phyloP scores from a whole-genome alignment of 495 filamentous ascomycete species.

The Sordaria brevicollis region DNA sequence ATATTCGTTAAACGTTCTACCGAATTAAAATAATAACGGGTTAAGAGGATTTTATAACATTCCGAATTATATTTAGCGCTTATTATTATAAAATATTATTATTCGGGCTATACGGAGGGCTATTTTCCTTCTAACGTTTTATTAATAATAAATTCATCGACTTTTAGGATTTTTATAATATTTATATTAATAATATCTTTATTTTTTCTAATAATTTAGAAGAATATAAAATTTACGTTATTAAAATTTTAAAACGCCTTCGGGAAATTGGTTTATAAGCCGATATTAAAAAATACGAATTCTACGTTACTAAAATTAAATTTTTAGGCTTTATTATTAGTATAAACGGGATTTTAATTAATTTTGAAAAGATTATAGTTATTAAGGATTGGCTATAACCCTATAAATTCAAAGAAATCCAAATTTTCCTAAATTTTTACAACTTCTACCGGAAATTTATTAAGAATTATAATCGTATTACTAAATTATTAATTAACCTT shows the following conservation, averaged over 20 bases:
- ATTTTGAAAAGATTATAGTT: background rate
- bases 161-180: constrained; percentile 10
- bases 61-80: constrained; percentile 15
- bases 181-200: background rate
- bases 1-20: constrained; percentile 23
- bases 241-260: constrained; percentile 4
- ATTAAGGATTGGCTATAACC: background rate
- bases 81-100: constrained; percentile 26
- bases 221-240: background rate
- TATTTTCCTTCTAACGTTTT: constrained; percentile 17
- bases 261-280: constrained; percentile 9
- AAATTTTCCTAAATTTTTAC: constrained; percentile 3
- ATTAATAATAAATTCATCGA: constrained; percentile 20
- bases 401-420: background rate
- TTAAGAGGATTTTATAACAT: constrained; percentile 21
- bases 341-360: background rate
- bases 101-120: constrained; percentile 21
- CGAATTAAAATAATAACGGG: constrained; percentile 15
- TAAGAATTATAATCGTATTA: background rate
- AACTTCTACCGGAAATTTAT: constrained; percentile 5
- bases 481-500: background rate
- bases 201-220: too few relatives aligned
- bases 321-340: too few relatives aligned
- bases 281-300: too few relatives aligned
- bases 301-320: too few relatives aligned